Conservation (phyloP, 139 green algal species). For the Dunaliella sp. region DNA sequence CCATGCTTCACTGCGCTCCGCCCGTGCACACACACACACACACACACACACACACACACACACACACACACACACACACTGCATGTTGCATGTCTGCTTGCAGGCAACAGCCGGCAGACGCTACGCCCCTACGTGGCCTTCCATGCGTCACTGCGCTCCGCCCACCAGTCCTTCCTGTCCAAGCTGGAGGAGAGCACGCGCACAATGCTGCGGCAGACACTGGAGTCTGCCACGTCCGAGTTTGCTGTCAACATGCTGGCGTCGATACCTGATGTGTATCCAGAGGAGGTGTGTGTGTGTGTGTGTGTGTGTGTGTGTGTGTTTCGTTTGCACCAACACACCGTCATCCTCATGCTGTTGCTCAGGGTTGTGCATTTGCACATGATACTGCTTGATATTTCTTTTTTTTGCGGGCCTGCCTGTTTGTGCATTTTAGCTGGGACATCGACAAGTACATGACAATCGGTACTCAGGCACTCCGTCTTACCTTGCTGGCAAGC, state of each 20-base stretch:
- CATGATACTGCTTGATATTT: no score
- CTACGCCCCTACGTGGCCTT: conserved; percentile 76
- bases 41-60: background rate
- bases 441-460: no score
- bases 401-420: no score
- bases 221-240: conserved; percentile 72
- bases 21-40: background rate
- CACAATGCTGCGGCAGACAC: conserved; percentile 69
- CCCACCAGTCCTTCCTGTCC: conserved; percentile 69
- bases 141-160: conserved; percentile 65
- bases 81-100: background rate
- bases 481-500: no score
- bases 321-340: no score
- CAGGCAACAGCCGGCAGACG: conserved; percentile 50
- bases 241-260: conserved; percentile 63
- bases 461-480: no score
- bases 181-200: conserved; percentile 64
- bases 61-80: background rate
- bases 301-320: no score
- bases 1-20: conserved; percentile 60
- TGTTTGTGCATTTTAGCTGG: no score
- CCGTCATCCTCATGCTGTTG: no score
- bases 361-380: no score
- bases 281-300: no score
- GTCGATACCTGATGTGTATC: conserved; percentile 28